Evolutionary conservation across 2,329 filamentous ascomycete genomes (phyloP).

Genomic region (Daldinia eschscholtzii): DNA sequence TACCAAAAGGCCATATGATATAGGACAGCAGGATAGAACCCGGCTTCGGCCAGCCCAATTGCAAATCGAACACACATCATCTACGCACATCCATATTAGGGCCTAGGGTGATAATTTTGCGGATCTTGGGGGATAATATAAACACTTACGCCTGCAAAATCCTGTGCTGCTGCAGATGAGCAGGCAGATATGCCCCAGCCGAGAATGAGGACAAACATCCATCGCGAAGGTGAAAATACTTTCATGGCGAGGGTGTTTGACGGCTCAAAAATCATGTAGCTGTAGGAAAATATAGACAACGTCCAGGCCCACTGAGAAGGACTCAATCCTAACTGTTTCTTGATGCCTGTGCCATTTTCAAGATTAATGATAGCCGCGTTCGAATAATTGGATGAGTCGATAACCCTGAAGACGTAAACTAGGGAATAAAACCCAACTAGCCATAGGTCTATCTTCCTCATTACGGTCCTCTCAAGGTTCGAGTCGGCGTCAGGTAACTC

Average conservation of each 20-base stretch:
- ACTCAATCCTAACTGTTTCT: conserved; percentile 53
- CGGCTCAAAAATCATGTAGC: conserved; percentile 57
- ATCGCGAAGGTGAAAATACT: conserved; percentile 51
- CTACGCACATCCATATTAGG: conserved; percentile 10
- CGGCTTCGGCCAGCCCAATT: conserved; percentile 55
- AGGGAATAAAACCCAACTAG: conserved; percentile 54
- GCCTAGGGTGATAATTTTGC: not conserved
- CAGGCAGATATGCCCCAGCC: conserved; percentile 56
- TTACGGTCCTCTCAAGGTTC: conserved; percentile 49
- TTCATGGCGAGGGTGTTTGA: conserved; percentile 56
- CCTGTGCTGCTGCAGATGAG: conserved; percentile 52
- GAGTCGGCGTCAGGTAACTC: conserved; percentile 19
- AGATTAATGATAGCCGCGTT: conserved; percentile 59
- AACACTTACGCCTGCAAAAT: conserved; percentile 49
- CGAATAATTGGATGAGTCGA: conserved; percentile 56
- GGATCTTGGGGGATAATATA: not conserved
- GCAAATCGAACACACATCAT: conserved; percentile 57
- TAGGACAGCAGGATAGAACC: conserved; percentile 54
- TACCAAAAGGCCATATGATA: conserved; percentile 59
- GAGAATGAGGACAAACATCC: conserved; percentile 55
- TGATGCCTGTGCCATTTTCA: conserved; percentile 56
- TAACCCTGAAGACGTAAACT: conserved; percentile 57
- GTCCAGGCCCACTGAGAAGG: conserved; percentile 56
- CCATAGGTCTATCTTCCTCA: conserved; percentile 54
- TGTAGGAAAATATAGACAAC: conserved; percentile 57